Evolutionary conservation across 495 filamentous ascomycete genomes (phyloP).

Genomic region (Friedmanniomyces endolithicus): DNA sequence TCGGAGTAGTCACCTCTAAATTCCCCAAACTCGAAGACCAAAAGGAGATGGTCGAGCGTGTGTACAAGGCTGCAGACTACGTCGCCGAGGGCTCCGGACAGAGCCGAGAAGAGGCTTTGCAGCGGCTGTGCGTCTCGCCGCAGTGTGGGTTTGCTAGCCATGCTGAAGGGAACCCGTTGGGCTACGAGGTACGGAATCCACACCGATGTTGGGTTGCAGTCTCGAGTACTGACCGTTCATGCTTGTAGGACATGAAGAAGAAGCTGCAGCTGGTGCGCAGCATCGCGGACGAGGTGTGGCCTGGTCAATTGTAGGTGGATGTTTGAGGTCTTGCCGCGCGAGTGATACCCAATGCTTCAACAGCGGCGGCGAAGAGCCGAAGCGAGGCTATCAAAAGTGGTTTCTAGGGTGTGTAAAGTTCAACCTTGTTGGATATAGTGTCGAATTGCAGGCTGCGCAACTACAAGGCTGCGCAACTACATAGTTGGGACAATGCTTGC

Average conservation of each 20-base stretch:
- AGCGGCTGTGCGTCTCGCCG: conserved; percentile 57
- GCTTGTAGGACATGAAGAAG: conserved; percentile 46
- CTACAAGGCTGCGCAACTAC: too few relatives aligned
- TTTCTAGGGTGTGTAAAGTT: background rate
- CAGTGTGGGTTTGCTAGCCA: conserved; percentile 70
- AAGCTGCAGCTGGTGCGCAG: conserved; percentile 37
- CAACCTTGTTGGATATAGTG: background rate
- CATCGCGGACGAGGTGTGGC: conserved; percentile 41
- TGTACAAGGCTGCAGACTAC: conserved; percentile 55
- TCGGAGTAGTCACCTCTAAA: conserved; percentile 65
- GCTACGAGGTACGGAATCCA: background rate
- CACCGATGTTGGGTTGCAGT: background rate
- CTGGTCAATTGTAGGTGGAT: conserved; percentile 25
- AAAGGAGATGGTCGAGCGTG: conserved; percentile 56
- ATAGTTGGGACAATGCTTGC: too few relatives aligned
- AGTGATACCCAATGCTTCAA: conserved; percentile 3
- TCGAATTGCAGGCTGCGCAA: too few relatives aligned
- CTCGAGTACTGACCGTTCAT: background rate
- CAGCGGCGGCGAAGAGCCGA: background rate
- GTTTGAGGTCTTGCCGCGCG: background rate
- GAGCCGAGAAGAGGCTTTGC: conserved; percentile 39
- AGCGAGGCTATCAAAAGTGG: background rate
- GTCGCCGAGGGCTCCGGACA: conserved; percentile 52
- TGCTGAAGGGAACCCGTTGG: conserved; percentile 48
- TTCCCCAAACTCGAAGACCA: conserved; percentile 60